A percentile compares a stretch with the other conserved stretches of the same genome.
Conservation (phyloP, 2,329 filamentous ascomycete species). For the Celoporthe dispersa region DNA sequence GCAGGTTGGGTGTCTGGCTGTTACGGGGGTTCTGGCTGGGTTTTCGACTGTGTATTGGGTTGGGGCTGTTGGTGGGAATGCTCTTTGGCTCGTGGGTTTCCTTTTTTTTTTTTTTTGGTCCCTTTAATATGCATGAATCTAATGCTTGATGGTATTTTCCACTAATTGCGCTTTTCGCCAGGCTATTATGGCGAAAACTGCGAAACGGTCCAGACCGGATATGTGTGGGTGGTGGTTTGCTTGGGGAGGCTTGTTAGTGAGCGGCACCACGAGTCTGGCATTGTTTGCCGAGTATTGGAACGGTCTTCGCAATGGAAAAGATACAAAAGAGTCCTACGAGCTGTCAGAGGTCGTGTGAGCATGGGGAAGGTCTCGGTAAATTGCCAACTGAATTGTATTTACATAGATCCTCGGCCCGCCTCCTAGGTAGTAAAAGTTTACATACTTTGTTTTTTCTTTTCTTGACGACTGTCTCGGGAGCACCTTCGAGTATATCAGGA, state of each 20-base stretch:
- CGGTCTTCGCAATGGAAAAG: not conserved
- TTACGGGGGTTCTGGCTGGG: constrained; percentile 28
- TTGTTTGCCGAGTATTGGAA: constrained; percentile 30
- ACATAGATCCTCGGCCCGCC: not conserved
- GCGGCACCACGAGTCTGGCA: constrained; percentile 31
- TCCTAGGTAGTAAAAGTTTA: no score
- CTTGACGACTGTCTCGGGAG: no score
- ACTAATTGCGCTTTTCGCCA: not conserved
- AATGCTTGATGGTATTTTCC: no score
- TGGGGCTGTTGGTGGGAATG: constrained; percentile 30
- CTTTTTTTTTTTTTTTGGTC: no score
- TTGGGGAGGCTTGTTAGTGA: constrained; percentile 33
- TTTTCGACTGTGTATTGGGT: constrained; percentile 32
- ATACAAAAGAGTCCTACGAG: not conserved
- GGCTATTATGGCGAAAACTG: constrained; percentile 32
- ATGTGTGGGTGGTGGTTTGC: constrained; percentile 34
- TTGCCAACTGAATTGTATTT: no score
- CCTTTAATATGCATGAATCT: no score
- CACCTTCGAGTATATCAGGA: no score
- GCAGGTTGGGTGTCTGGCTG: constrained; percentile 30
- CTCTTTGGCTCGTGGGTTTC: constrained; percentile 26
- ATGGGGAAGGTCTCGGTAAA: not conserved
- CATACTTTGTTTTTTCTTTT: no score
- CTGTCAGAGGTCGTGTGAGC: not conserved
- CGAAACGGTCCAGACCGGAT: constrained; percentile 31